Conservation (phyloP, 805 yeast species). For the Starmerella bombicola region DNA sequence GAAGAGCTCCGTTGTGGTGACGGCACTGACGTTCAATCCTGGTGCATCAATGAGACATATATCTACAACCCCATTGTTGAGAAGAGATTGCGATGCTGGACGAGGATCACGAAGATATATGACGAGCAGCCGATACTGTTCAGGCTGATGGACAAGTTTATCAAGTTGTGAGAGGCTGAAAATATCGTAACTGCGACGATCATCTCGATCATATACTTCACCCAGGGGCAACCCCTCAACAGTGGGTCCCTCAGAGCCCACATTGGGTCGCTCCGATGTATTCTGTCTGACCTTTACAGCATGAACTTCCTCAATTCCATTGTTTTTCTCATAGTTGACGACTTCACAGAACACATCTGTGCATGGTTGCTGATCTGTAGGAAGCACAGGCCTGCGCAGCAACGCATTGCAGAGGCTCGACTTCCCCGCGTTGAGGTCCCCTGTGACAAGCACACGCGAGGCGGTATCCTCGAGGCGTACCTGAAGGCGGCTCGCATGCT, state of each 20-base stretch:
- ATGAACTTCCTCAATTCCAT: conserved; percentile 77
- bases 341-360: conserved; percentile 95
- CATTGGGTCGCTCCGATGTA: too few relatives aligned
- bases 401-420: conserved; percentile 91
- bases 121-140: conserved; percentile 57
- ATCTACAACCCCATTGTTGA: conserved; percentile 84
- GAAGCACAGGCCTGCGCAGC: conserved; percentile 60
- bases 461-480: conserved; percentile 83
- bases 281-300: conserved; percentile 44
- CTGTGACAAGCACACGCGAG: conserved; percentile 90
- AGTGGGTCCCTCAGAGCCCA: too few relatives aligned
- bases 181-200: conserved; percentile 32
- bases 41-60: conserved; percentile 94
- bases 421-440: conserved; percentile 93
- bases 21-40: conserved; percentile 84
- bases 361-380: conserved; percentile 97
- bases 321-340: conserved; percentile 65
- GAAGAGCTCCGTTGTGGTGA: conserved; percentile 87
- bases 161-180: conserved; percentile 45
- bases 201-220: neutral
- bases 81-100: conserved; percentile 50
- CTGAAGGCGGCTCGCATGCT: conserved; percentile 57
- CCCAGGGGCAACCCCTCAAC: too few relatives aligned
- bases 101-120: conserved; percentile 72
- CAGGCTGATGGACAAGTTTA: conserved; percentile 60